Evolutionary conservation across 2,329 filamentous ascomycete species (phyloP).

Genomic region (Stagonosporopsis chrysanthemi): DNA sequence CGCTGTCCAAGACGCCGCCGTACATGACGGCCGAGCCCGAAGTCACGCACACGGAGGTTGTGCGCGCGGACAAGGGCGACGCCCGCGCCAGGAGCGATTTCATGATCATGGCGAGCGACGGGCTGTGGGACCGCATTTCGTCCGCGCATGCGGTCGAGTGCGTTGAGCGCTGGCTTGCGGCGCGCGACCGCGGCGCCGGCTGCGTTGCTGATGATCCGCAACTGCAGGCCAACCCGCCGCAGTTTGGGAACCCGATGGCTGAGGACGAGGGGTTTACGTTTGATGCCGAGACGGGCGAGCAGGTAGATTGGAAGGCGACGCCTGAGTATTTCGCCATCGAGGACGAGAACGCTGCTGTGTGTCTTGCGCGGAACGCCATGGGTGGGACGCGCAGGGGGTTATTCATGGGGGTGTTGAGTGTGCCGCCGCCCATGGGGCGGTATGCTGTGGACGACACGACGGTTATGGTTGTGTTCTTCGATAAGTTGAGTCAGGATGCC

Average conservation of each 20-base stretch:
- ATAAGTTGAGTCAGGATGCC: conserved; percentile 31
- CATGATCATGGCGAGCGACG: conserved; percentile 71
- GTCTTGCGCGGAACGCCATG: conserved; percentile 61
- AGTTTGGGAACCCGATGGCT: conserved; percentile 15
- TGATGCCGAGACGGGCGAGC: conserved; percentile 43
- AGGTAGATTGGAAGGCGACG: conserved; percentile 52
- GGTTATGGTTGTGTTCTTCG: conserved; percentile 63
- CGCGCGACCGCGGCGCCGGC: conserved; percentile 39
- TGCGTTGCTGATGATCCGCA: conserved; percentile 28
- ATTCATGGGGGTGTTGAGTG: conserved; percentile 50
- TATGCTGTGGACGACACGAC: conserved; percentile 60
- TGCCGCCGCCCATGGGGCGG: conserved; percentile 45
- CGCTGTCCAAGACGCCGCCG: conserved; percentile 63
- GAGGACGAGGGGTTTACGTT: conserved; percentile 47
- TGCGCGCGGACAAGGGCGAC: conserved; percentile 42
- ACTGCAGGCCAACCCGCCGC: conserved; percentile 11
- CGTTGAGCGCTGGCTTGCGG: conserved; percentile 63
- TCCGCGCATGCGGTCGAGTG: conserved; percentile 66
- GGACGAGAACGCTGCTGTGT: conserved; percentile 61
- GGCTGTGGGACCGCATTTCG: conserved; percentile 69
- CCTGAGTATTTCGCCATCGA: conserved; percentile 58
- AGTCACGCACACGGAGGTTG: conserved; percentile 64
- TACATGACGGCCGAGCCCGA: conserved; percentile 74
- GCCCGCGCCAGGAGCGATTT: conserved; percentile 57
- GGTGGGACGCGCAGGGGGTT: conserved; percentile 56